phyloP scores from a whole-genome alignment of 2,329 filamentous ascomycete genomes.

The Domatiomyces globalis region DNA sequence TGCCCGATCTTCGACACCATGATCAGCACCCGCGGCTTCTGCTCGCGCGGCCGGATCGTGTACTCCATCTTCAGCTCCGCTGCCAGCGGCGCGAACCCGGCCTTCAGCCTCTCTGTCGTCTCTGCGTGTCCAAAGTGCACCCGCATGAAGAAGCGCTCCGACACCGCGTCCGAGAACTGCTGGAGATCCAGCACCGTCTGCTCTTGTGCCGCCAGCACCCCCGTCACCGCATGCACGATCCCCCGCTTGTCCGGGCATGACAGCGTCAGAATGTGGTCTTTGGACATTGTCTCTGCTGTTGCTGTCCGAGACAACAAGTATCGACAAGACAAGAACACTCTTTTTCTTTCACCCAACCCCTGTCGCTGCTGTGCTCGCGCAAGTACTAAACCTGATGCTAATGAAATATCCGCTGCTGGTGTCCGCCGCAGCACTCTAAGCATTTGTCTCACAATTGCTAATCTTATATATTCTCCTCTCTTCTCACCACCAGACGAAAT shows the following conservation, averaged over 20 bases:
- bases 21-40: constrained; percentile 64
- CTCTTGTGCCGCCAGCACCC: constrained; percentile 55
- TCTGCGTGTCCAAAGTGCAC: constrained; percentile 60
- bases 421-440: not conserved
- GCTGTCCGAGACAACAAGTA: not conserved
- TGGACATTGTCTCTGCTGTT: not conserved
- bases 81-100: constrained; percentile 48
- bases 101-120: constrained; percentile 36
- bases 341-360: not conserved
- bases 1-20: constrained; percentile 86
- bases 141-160: constrained; percentile 73
- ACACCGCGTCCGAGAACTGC: constrained; percentile 65
- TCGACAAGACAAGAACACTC: not conserved
- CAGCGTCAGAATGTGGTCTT: constrained; percentile 60
- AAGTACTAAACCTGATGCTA: not conserved
- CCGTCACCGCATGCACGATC: constrained; percentile 73
- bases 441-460: not conserved
- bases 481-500: too few species aligned
- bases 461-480: not conserved
- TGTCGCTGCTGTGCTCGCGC: not conserved
- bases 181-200: constrained; percentile 75
- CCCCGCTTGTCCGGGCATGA: constrained; percentile 74
- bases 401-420: not conserved
- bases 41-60: constrained; percentile 51
- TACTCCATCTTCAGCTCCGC: constrained; percentile 54